A percentile compares a stretch with the other conserved stretches of the same genome.
Evolutionary conservation across 345 rosid genomes (phyloP).

Genomic region (Triadica sebifera): DNA sequence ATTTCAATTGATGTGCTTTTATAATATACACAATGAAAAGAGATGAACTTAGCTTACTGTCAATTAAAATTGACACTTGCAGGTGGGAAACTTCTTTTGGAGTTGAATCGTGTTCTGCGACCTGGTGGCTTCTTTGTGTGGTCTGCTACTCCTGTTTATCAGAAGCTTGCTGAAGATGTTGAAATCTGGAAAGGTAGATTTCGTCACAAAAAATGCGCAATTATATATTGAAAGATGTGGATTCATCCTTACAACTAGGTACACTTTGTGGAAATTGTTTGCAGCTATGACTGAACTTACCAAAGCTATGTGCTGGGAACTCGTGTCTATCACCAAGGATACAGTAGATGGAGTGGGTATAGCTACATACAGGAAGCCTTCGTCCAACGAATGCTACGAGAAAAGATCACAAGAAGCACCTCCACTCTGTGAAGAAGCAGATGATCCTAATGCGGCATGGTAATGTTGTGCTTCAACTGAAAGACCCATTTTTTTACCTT

Average conservation of each 20-base stretch:
- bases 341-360: slow-evolving; percentile 66
- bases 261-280: slow-evolving; percentile 25
- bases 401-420: slow-evolving; percentile 66
- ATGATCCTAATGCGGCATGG: slow-evolving; percentile 97
- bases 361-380: slow-evolving; percentile 80
- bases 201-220: background rate
- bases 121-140: slow-evolving; percentile 94
- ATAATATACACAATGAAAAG: background rate
- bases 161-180: slow-evolving; percentile 69
- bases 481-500: background rate
- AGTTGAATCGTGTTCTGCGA: slow-evolving; percentile 77
- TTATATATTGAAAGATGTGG: slow-evolving; percentile 8
- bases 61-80: slow-evolving; percentile 10
- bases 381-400: slow-evolving; percentile 74
- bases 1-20: background rate
- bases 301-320: slow-evolving; percentile 89
- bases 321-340: slow-evolving; percentile 69
- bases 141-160: slow-evolving; percentile 99
- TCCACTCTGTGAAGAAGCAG: slow-evolving; percentile 67
- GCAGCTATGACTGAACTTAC: slow-evolving; percentile 82
- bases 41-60: background rate
- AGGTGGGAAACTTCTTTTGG: slow-evolving; percentile 93
- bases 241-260: slow-evolving; percentile 26
- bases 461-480: slow-evolving; percentile 22
- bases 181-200: slow-evolving; percentile 84